Percentiles rank a stretch among this genome's conserved stretches.
These are phyloP conservation scores for Dryadomyces sulphureus DNA, from an alignment of 2,329 filamentous ascomycete genomes.

Conservation along the genomic window DNA sequence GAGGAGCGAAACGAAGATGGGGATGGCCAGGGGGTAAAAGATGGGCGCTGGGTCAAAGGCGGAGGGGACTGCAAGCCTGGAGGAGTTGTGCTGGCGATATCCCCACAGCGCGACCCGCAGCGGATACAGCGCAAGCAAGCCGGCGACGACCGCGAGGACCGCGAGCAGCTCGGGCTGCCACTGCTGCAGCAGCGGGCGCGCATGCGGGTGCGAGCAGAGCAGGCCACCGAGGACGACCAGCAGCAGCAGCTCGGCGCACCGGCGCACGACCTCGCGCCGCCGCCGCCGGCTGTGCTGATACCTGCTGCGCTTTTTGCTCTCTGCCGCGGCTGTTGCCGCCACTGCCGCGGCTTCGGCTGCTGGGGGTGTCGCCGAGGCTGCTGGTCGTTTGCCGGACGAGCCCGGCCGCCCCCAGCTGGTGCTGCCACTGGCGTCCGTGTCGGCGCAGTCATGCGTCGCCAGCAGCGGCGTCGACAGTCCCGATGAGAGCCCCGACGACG, in stretches of 20 bases:
- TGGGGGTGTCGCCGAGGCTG: too few species aligned
- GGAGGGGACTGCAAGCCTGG: too few species aligned
- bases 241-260: conserved; percentile 36
- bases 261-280: conserved; percentile 33
- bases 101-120: conserved; percentile 39
- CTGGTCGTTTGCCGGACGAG: too few species aligned
- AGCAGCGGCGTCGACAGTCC: conserved; percentile 28
- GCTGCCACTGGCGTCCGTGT: not conserved
- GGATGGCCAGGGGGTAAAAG: conserved; percentile 69
- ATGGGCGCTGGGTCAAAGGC: conserved; percentile 85
- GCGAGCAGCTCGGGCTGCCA: conserved; percentile 33
- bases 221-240: conserved; percentile 33
- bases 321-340: too few species aligned
- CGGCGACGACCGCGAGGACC: conserved; percentile 20
- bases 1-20: conserved; percentile 62
- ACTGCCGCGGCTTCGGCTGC: too few species aligned
- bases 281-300: conserved; percentile 26
- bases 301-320: conserved; percentile 12
- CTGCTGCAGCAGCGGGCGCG: conserved; percentile 26
- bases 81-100: not conserved
- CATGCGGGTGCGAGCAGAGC: conserved; percentile 30
- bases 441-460: not conserved
- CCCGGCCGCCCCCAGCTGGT: too few species aligned
- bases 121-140: conserved; percentile 40
- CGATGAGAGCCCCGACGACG: conserved; percentile 33